These are phyloP conservation scores for Syzygium grande DNA, from an alignment of 345 rosid genomes.

Conservation along the genomic window DNA sequence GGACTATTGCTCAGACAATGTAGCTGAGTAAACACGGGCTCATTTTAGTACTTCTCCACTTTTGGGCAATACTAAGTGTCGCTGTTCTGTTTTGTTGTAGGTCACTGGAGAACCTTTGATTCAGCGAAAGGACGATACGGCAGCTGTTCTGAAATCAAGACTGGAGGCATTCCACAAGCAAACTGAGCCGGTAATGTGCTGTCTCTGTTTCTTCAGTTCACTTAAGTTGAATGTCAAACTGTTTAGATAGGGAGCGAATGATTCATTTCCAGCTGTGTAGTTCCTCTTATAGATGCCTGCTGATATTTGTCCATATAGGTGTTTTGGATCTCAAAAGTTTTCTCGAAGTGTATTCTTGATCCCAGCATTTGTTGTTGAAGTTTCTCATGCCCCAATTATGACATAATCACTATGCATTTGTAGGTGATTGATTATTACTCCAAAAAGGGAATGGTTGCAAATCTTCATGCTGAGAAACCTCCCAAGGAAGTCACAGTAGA, in stretches of 20 bases:
- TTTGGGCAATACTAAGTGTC: neutral
- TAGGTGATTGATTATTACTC: conserved; percentile 84
- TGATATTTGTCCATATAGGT: neutral
- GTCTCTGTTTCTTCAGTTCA: neutral
- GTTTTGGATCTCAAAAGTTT: neutral
- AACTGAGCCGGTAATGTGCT: conserved; percentile 66
- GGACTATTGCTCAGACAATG: neutral
- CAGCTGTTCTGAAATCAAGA: conserved; percentile 86
- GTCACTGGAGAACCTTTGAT: conserved; percentile 88
- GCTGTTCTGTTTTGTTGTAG: conserved; percentile 19
- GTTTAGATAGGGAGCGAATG: neutral
- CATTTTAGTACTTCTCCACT: neutral
- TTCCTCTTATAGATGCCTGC: neutral
- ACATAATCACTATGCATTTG: neutral
- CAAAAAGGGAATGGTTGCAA: conserved; percentile 59
- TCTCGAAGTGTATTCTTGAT: neutral
- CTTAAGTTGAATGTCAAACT: neutral
- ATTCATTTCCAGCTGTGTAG: neutral
- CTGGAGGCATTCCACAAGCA: conserved; percentile 90
- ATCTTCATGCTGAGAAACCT: conserved; percentile 85
- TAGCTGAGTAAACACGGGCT: neutral
- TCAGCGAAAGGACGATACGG: conserved; percentile 95
- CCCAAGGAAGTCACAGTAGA: conserved; percentile 63
- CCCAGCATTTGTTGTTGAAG: neutral
- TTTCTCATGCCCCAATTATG: neutral